Evolutionary conservation across 2,329 filamentous ascomycete species (phyloP), one percentile per base, ranked within the genome.

Genomic region (Nigrograna mackinnonii): DNA sequence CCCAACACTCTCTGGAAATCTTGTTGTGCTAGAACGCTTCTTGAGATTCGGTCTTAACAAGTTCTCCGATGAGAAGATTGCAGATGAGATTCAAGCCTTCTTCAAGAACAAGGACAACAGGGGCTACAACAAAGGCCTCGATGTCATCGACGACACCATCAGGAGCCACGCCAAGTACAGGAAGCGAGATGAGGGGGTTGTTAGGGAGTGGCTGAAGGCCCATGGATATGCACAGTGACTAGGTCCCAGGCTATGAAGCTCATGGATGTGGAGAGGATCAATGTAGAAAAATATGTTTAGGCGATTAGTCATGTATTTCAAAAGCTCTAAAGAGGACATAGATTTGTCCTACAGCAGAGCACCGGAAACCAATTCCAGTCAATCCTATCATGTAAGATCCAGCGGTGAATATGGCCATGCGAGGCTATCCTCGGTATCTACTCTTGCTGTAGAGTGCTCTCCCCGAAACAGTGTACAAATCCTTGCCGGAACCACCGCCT

Each of bases 21-120:
- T 90, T 50, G 86, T 96, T 21, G 83, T 96, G 3, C 77, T 96
- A 13, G 92, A 99, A 71, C 85, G 92, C 35, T 96, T 95, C 71
- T 74, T 99, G 57, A 85, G 88, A 55, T 77, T 87, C 54, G 84
- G 84, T 33, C 74, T 99, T 54, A 83, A 82, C 59, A 87, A 88
- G 63, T 97, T 95, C 66, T 82, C 88, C 3, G 85, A 90, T 56
- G 72, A 76, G 12, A 79, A 80, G 49, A 78, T 83, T 13, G 80
- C 89, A 49, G 77, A 83, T 51, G 90, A 96, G 40, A 94, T 99
- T 58, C 78, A 85, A 37, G 67, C 72, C 3, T 99, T 99, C 78
- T 99, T 97, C 76, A 78, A 81, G 57, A 80, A 81, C 58, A 95
- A 92, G 76, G 89, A 97, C 62, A 92, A 87, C 14, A 83, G 83